Evolutionary conservation across 2,329 filamentous ascomycete species (phyloP).

Genomic region (Ophiostoma perfectum): DNA sequence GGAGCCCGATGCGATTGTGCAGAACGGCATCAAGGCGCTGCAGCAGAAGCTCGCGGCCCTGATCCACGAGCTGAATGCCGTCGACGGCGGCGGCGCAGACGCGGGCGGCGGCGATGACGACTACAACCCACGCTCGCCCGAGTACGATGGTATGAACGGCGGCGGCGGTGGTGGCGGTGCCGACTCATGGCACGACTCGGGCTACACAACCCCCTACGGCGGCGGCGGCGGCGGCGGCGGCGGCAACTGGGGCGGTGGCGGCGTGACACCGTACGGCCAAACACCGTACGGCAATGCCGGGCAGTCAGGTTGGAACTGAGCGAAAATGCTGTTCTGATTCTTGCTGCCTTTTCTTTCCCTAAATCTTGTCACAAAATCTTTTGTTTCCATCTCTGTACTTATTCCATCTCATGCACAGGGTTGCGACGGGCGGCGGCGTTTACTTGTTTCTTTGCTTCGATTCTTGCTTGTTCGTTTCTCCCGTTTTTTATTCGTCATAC

Average conservation of each 20-base stretch:
- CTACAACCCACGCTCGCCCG: slow-evolving; percentile 61
- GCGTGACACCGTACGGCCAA: slow-evolving; percentile 42
- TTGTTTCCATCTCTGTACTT: slow-evolving; percentile 13
- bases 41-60: slow-evolving; percentile 85
- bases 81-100: slow-evolving; percentile 38
- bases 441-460: slow-evolving; percentile 9
- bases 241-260: slow-evolving; percentile 60
- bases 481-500: neutral
- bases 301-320: slow-evolving; percentile 46
- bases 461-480: neutral
- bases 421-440: slow-evolving; percentile 10
- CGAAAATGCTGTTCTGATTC: neutral
- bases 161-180: slow-evolving; percentile 36
- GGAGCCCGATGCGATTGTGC: slow-evolving; percentile 82
- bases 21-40: slow-evolving; percentile 79
- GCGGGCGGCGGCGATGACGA: slow-evolving; percentile 42
- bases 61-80: slow-evolving; percentile 47
- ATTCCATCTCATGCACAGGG: slow-evolving; percentile 11
- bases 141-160: slow-evolving; percentile 55
- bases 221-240: slow-evolving; percentile 40
- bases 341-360: neutral
- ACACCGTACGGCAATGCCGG: slow-evolving; percentile 45
- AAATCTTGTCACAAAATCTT: neutral
- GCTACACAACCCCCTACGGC: slow-evolving; percentile 65
- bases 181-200: slow-evolving; percentile 53